Evolutionary conservation across 1,284 basidiomycete genomes (phyloP).

Genomic region (Ceratobasidium sp.): DNA sequence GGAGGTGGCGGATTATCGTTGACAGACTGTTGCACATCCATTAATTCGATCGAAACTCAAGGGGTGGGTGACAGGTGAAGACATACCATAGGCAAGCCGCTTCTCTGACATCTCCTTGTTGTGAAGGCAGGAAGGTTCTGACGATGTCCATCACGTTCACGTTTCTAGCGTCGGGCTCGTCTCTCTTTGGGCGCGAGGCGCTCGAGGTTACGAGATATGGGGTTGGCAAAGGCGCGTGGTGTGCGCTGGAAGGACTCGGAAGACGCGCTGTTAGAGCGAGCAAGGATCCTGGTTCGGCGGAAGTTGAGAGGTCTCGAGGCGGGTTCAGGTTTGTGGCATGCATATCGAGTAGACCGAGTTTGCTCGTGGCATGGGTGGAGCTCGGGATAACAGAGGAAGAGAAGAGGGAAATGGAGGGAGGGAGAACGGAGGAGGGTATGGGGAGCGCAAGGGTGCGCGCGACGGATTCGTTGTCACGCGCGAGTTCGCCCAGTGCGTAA

Average conservation of each 20-base stretch:
- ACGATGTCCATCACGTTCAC: constrained; percentile 14
- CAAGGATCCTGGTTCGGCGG: constrained; percentile 2
- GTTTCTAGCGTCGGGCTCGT: no score
- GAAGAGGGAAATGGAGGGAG: not conserved
- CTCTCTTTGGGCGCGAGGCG: not conserved
- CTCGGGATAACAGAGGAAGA: no score
- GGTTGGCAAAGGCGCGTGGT: no score
- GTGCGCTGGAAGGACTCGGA: no score
- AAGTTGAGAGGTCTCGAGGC: not conserved
- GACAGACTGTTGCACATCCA: constrained; percentile 21
- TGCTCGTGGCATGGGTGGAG: not conserved
- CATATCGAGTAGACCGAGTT: not conserved
- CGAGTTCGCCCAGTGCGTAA: constrained; percentile 31
- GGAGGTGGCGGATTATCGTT: constrained; percentile 9
- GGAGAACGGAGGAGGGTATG: constrained; percentile 5
- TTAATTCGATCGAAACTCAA: no score
- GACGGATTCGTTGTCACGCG: constrained; percentile 30
- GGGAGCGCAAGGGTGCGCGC: constrained; percentile 7
- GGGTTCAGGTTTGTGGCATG: not conserved
- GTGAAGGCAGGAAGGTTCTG: constrained; percentile 19
- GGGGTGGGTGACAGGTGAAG: no score
- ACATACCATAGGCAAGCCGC: constrained; percentile 35
- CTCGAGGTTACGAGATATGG: no score
- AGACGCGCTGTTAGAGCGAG: not conserved
- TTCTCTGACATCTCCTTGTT: constrained; percentile 35